Evolutionary conservation across 2,329 filamentous ascomycete species (phyloP), one percentile per base, ranked within the genome.

Genomic region (Curvularia sp.): DNA sequence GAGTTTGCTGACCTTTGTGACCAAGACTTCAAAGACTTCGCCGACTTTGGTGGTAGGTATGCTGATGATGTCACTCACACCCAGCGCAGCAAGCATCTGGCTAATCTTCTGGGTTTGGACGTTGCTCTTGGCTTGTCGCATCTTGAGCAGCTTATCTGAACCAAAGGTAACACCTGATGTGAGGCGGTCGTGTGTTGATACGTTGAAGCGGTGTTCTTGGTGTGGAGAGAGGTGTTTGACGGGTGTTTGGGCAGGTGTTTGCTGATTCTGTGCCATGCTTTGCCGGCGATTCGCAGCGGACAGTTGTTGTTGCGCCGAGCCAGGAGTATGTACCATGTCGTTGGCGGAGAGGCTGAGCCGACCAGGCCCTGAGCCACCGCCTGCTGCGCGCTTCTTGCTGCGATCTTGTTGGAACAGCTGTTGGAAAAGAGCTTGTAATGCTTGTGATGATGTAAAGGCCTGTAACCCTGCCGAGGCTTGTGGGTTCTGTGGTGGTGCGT

Each of bases 121-220:
- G 53, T 89, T 86, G 15, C 86, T 89, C 79, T 93, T 93, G 63
- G 89, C 89, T 38, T 88, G 87, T 55, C 92, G 89, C 24, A 92
- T 85, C 76, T 93, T 93, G 66, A 89, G 88, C 58, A 94, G 86
- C 75, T 87, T 89, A 68, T 94, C 91, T 28, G 92, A 92, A 12
- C 94, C 91, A 84, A 98, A 98, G 13, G 91, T 89, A 35, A 97
- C 91, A 6, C 95, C 94, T 8, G 89, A 90, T 1, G 89, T 88
- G 39, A 97, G 84, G 28, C 94, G 90, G 55, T 98, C 94, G 73
- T 94, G 90, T 64, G 91, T 88, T 7, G 89, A 86, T 9, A 99
- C 90, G 62, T 94, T 95, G 72, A 94, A 98, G 33, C 89, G 84
- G 63, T 85, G 78, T 79, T 93, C 89, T 78, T 96, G 90, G 65